phyloP scores from a whole-genome alignment of 257 asterid species.

The Primulina tabacum region DNA sequence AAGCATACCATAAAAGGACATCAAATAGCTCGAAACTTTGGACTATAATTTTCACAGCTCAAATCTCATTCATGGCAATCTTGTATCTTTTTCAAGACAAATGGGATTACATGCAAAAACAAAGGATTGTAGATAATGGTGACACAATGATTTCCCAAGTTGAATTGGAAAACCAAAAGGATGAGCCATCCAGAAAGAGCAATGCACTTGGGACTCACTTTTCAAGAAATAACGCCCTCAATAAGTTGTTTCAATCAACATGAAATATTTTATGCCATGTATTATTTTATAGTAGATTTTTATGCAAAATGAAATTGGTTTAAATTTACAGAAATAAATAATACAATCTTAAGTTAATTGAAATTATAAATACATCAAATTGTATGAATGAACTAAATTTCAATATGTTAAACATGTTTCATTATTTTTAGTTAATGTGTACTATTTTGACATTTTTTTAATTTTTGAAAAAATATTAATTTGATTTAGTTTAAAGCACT shows the following conservation, averaged over 20 bases:
- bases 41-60: conserved; percentile 67
- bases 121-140: conserved; percentile 18
- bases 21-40: conserved; percentile 52
- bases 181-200: conserved; percentile 57
- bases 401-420: too few species aligned
- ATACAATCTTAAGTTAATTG: too few species aligned
- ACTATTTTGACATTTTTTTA: too few species aligned
- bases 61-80: conserved; percentile 64
- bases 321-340: too few species aligned
- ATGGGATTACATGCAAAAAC: conserved; percentile 71
- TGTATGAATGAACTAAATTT: too few species aligned
- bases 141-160: not conserved
- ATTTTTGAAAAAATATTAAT: too few species aligned
- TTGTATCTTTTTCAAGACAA: conserved; percentile 79
- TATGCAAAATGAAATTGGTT: too few species aligned
- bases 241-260: conserved; percentile 58
- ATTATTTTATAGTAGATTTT: too few species aligned
- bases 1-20: conserved; percentile 57
- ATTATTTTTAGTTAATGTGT: too few species aligned
- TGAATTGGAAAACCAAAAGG: conserved; percentile 23
- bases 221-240: not conserved
- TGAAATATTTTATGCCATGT: conserved; percentile 12
- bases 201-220: conserved; percentile 74
- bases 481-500: too few species aligned
- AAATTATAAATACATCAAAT: too few species aligned